Evolutionary conservation across 106 monocot species (phyloP).

Genomic region (Dendrobium catenatum): DNA sequence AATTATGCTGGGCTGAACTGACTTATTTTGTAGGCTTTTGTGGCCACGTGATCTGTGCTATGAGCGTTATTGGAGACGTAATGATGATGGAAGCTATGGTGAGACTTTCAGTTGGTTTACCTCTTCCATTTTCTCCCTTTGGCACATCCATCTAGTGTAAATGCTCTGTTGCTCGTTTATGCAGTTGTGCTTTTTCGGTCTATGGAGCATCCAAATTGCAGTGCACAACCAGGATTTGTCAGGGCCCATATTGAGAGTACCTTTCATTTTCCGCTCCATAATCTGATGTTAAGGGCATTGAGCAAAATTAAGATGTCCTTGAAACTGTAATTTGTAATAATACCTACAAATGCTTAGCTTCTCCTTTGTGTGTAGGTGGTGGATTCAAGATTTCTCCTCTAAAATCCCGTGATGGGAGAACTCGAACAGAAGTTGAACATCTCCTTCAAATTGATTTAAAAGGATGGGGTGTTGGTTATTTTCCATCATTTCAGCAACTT

Average conservation of each 20-base stretch:
- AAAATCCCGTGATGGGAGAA: constrained; percentile 62
- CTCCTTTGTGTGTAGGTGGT: constrained; percentile 50
- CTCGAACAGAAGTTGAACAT: constrained; percentile 83
- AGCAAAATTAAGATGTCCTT: neutral
- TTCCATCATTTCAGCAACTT: constrained; percentile 89
- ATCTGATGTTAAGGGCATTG: neutral
- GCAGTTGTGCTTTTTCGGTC: constrained; percentile 92
- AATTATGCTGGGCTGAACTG: neutral
- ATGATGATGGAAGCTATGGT: constrained; percentile 99
- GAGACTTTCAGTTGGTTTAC: constrained; percentile 10
- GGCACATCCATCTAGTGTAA: constrained; percentile 7
- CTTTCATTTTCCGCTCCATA: constrained; percentile 8
- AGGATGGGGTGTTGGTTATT: constrained; percentile 80
- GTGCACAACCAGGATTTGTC: constrained; percentile 81
- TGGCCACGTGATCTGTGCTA: constrained; percentile 99
- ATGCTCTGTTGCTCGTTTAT: constrained; percentile 7
- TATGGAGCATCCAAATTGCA: constrained; percentile 71
- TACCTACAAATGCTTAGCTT: neutral
- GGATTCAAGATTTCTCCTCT: constrained; percentile 91
- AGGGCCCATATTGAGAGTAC: constrained; percentile 82
- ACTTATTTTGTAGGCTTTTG: constrained; percentile 54
- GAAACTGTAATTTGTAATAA: neutral
- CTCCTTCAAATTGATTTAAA: constrained; percentile 96
- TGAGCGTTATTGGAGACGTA: constrained; percentile 92
- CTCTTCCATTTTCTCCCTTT: neutral